Conservation (phyloP, 2,329 filamentous ascomycete genomes). For the Fusarium nisikadoi region DNA sequence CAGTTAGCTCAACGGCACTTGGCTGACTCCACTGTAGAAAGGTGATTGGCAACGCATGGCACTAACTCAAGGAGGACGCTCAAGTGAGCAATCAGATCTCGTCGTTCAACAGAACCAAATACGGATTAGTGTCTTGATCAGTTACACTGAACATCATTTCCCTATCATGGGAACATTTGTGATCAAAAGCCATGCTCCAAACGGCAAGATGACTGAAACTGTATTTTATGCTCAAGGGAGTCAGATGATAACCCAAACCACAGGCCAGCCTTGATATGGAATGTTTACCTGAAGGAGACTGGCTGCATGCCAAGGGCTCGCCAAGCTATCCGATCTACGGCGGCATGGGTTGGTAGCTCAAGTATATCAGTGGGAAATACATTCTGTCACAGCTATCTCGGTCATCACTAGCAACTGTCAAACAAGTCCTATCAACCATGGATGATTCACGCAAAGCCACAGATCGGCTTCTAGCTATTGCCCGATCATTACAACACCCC, state of each 20-base stretch:
- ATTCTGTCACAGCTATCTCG: background rate
- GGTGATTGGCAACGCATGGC: background rate
- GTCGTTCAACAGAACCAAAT: background rate
- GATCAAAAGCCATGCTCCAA: accelerated
- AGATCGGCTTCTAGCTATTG: background rate
- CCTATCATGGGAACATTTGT: background rate
- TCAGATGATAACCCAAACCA: background rate
- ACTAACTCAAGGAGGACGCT: background rate
- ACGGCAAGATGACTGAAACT: accelerated
- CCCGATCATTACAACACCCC: accelerated
- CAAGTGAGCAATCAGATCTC: background rate
- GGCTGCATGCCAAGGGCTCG: accelerated
- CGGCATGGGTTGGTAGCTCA: background rate
- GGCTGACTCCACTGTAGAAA: background rate
- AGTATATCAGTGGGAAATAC: background rate
- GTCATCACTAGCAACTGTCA: accelerated
- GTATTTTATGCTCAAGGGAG: background rate
- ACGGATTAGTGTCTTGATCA: background rate
- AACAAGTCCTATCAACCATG: background rate
- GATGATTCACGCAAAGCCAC: background rate
- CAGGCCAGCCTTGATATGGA: accelerated
- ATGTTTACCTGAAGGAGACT: background rate
- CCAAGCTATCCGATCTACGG: background rate
- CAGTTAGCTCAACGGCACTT: background rate
- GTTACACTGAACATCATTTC: background rate